Evolutionary conservation across 2,329 filamentous ascomycete species (phyloP).

Genomic region (Bipolaris bicolor): DNA sequence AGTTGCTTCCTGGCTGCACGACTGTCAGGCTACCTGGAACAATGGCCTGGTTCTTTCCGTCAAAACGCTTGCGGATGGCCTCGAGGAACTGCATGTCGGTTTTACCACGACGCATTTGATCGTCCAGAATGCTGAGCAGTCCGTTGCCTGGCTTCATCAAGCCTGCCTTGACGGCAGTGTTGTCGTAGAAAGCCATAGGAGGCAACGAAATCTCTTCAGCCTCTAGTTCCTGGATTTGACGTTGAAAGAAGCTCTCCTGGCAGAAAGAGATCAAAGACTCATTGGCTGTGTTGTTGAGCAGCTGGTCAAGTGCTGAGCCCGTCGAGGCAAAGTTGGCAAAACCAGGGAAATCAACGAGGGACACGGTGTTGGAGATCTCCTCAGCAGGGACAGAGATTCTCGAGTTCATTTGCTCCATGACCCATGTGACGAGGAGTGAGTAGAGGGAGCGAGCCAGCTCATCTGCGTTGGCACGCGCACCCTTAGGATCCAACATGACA

Average conservation of each 20-base stretch:
- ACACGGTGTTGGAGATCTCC: conserved; percentile 88
- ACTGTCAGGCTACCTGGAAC: conserved; percentile 75
- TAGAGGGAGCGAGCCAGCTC: conserved; percentile 93
- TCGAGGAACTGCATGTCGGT: conserved; percentile 90
- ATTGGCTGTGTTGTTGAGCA: conserved; percentile 91
- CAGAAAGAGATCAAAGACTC: conserved; percentile 93
- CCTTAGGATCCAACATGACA: conserved; percentile 92
- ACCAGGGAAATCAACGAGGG: conserved; percentile 94
- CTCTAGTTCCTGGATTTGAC: conserved; percentile 90
- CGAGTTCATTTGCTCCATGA: conserved; percentile 92
- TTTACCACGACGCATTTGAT: conserved; percentile 88
- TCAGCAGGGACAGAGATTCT: conserved; percentile 87
- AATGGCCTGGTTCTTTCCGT: conserved; percentile 92
- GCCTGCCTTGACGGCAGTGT: conserved; percentile 90
- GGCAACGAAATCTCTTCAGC: conserved; percentile 90
- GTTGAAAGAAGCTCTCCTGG: conserved; percentile 93
- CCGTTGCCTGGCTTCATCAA: conserved; percentile 92
- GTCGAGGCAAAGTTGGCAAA: conserved; percentile 87
- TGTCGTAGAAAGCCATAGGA: conserved; percentile 96
- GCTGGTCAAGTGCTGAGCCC: conserved; percentile 84
- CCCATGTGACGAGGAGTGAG: conserved; percentile 88
- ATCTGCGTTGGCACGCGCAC: conserved; percentile 89
- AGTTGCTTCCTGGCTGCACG: conserved; percentile 85
- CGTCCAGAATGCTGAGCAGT: conserved; percentile 90
- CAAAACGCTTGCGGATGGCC: conserved; percentile 88